Conservation (phyloP, 31 red algal species). For the Porphyra umbilicalis region DNA sequence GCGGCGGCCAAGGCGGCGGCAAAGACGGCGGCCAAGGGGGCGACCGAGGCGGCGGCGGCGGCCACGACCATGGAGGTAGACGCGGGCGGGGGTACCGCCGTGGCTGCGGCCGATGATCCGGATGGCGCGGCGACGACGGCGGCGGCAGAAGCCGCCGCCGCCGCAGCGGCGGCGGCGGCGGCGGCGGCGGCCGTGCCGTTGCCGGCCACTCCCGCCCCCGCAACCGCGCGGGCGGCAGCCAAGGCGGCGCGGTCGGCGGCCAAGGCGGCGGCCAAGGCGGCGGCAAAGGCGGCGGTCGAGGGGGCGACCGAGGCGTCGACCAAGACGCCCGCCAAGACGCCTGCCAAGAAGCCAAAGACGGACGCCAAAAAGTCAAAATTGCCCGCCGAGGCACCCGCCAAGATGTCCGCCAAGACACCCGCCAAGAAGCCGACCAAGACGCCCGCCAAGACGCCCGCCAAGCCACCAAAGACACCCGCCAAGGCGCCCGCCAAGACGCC, state of each 20-base stretch:
- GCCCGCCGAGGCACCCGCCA: not conserved
- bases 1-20: not conserved
- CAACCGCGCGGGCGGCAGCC: too few relatives aligned
- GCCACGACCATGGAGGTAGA: not conserved
- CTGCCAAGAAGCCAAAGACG: not conserved
- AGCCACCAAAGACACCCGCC: not conserved
- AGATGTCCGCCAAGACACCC: not conserved
- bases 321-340: not conserved
- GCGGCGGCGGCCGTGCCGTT: not conserved
- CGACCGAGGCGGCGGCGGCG: not conserved
- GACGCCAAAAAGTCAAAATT: not conserved
- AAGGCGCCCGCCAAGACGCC: not conserved
- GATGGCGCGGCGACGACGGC: too few relatives aligned
- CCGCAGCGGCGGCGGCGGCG: too few relatives aligned
- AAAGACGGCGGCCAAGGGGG: not conserved
- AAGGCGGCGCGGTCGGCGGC: not conserved
- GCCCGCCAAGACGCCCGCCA: not conserved
- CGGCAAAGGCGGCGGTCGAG: too few relatives aligned
- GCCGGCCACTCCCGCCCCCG: too few relatives aligned
- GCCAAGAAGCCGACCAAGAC: not conserved
- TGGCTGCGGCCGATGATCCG: too few relatives aligned
- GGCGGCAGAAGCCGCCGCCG: not conserved
- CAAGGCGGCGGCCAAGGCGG: not conserved
- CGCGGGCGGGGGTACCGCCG: too few relatives aligned
- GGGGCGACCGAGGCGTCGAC: too few relatives aligned